Evolutionary conservation across 768 basidiomycete genomes (phyloP), one percentile per base, ranked within the genome.

Genomic region (Leccinum barrowsii): DNA sequence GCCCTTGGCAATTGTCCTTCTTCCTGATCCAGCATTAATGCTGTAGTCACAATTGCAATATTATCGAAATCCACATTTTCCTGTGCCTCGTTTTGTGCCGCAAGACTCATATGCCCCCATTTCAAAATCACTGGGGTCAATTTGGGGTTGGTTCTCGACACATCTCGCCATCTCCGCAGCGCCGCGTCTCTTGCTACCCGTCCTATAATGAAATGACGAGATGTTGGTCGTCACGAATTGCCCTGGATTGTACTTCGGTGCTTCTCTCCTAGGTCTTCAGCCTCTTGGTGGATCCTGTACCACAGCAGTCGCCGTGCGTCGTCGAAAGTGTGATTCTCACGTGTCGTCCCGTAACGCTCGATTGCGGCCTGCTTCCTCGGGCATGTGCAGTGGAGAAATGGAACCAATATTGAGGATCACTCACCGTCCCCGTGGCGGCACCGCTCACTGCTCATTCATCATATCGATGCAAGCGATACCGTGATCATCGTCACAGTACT

Each of bases 171-270:
- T 69, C 61, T 70, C 66, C 67, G 63, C 66, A 65, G 42, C 54
- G 52, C 65, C 65, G 40, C 40, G 58, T 67, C 53, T 55, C 21
- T 55, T 7, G 46, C 12, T 22, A 47, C 17, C 47, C 56, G 50
- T 47, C 58, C 34, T 48, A 63, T 60, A 63, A 69, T 67, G 67
- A 69, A 66, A 58, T 68, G 48, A 69, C 67, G 67, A 64, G 65
- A 69, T 54, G 15, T 52, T 55, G 65, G 12, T 34, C 51, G 57
- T 50, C 37, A 56, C 57, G n/a, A 58, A 54, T 49, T 57, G 47
- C 49, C 63, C 67, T 65, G 58, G 61, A 65, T 68, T 51, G 65
- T 50, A 63, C 58, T 60, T 65, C 57, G 7, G 19, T 42, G 28
- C 68, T 68, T 70, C 64, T 60, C 50, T 70, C 64, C 66, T 66